Conservation (phyloP, 2,329 filamentous ascomycete species). For the Hypomyces rosellus region DNA sequence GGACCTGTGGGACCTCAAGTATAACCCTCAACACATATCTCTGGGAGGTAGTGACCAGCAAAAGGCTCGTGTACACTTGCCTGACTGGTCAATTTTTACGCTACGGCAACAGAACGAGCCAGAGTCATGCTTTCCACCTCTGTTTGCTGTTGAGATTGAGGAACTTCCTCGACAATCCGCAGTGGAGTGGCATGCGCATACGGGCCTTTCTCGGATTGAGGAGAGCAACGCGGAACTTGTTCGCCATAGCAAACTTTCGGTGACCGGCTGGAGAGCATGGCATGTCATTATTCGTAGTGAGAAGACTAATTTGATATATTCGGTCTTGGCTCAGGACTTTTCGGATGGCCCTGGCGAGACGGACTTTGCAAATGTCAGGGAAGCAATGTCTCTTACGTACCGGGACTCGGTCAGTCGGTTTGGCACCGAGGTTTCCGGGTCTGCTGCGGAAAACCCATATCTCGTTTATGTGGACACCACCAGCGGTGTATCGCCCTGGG, state of each 20-base stretch:
- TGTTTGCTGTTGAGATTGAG: conserved; percentile 70
- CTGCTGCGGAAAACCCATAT: conserved; percentile 19
- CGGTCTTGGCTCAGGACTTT: conserved; percentile 18
- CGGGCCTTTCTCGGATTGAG: conserved; percentile 44
- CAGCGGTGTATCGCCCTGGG: conserved; percentile 16
- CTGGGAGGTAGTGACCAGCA: conserved; percentile 26
- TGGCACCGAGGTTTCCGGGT: conserved; percentile 9
- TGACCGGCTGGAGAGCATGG: conserved; percentile 24
- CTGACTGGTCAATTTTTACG: conserved; percentile 44
- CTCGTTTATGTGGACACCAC: conserved; percentile 27
- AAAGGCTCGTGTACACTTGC: conserved; percentile 28
- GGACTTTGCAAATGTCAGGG: conserved; percentile 11
- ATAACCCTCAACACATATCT: conserved; percentile 45
- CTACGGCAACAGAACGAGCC: conserved; percentile 31
- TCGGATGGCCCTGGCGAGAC: neutral
- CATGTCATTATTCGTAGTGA: conserved; percentile 20
- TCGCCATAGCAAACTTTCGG: conserved; percentile 12
- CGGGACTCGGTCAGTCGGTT: conserved; percentile 19
- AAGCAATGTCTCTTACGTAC: conserved; percentile 17
- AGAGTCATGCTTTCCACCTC: conserved; percentile 47
- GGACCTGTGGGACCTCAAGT: conserved; percentile 64
- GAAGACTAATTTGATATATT: conserved; percentile 24
- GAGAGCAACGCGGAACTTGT: conserved; percentile 23
- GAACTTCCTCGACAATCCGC: conserved; percentile 65
- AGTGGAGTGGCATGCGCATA: conserved; percentile 77